Conservation (phyloP, 208 protist genomes). For the Leishmania tarentolae region DNA sequence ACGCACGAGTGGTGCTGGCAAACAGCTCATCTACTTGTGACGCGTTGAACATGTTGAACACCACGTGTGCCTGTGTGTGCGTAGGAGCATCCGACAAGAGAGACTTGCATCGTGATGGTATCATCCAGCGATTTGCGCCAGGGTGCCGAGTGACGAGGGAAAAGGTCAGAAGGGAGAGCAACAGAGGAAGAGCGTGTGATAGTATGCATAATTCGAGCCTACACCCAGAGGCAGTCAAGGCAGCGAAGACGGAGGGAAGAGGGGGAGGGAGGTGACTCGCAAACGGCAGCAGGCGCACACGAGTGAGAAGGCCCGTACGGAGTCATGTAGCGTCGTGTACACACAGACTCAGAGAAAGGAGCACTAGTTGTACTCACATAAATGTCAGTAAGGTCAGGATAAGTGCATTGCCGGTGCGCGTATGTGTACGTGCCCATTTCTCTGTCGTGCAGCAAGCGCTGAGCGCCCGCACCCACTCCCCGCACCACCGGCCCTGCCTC, state of each 20-base stretch:
- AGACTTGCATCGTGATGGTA: not conserved
- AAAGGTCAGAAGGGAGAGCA: not conserved
- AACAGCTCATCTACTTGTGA: slow-evolving; percentile 65
- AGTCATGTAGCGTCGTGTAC: not conserved
- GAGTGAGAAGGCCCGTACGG: not conserved
- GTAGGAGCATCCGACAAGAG: not conserved
- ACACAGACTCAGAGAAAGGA: not conserved
- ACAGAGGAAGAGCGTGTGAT: not conserved
- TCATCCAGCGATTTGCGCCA: not conserved
- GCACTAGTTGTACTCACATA: not conserved
- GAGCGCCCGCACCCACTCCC: not conserved
- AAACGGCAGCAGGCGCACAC: not conserved
- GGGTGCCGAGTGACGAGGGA: not conserved
- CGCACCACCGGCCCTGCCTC: not conserved
- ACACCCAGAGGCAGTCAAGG: not conserved
- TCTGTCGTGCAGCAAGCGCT: too few species aligned
- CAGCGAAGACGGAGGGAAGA: not conserved
- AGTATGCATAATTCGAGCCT: too few species aligned
- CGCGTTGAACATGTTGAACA: slow-evolving; percentile 43
- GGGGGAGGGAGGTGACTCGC: too few species aligned
- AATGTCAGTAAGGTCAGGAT: not conserved
- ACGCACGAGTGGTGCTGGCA: slow-evolving; percentile 26
- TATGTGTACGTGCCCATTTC: too few species aligned
- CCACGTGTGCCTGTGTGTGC: not conserved
- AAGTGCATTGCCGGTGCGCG: not conserved